phyloP scores from a whole-genome alignment of 768 basidiomycete genomes.

The Scleroderma citrinum region DNA sequence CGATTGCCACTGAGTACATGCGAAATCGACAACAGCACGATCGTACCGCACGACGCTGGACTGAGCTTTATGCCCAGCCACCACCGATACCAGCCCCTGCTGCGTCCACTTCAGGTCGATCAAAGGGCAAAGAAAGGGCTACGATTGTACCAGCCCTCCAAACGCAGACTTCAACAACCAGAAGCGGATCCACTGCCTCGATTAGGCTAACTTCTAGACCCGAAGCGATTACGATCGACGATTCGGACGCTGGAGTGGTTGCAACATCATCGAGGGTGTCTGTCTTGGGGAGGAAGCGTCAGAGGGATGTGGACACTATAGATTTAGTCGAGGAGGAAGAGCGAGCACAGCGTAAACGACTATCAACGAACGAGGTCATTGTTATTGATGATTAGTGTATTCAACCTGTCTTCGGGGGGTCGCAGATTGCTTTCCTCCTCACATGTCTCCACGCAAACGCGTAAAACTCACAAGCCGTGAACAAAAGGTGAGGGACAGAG shows the following conservation, averaged over 20 bases:
- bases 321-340: slow-evolving; percentile 27
- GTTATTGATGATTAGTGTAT: slow-evolving; percentile 33
- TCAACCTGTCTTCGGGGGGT: slow-evolving; percentile 2
- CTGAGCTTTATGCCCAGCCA: slow-evolving; percentile 56
- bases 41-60: slow-evolving; percentile 73
- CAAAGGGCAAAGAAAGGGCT: slow-evolving; percentile 34
- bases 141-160: not conserved
- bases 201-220: slow-evolving; percentile 10
- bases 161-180: slow-evolving; percentile 3
- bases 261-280: slow-evolving; percentile 2
- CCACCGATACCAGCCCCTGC: slow-evolving; percentile 13
- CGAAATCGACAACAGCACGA: slow-evolving; percentile 69
- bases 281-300: slow-evolving; percentile 32
- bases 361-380: slow-evolving; percentile 39
- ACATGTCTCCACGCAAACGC: slow-evolving; percentile 15
- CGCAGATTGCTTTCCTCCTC: slow-evolving; percentile 1
- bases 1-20: slow-evolving; percentile 64
- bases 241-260: slow-evolving; percentile 25
- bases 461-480: not conserved
- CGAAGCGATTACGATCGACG: slow-evolving; percentile 25
- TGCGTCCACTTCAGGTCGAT: slow-evolving; percentile 14
- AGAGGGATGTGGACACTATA: slow-evolving; percentile 26
- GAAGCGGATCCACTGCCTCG: slow-evolving; percentile 10
- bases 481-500: not conserved
- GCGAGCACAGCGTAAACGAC: slow-evolving; percentile 16